These are phyloP conservation scores for Teratosphaeriaceae sp. DNA, from an alignment of 2,329 filamentous ascomycete species.

Conservation along the genomic window DNA sequence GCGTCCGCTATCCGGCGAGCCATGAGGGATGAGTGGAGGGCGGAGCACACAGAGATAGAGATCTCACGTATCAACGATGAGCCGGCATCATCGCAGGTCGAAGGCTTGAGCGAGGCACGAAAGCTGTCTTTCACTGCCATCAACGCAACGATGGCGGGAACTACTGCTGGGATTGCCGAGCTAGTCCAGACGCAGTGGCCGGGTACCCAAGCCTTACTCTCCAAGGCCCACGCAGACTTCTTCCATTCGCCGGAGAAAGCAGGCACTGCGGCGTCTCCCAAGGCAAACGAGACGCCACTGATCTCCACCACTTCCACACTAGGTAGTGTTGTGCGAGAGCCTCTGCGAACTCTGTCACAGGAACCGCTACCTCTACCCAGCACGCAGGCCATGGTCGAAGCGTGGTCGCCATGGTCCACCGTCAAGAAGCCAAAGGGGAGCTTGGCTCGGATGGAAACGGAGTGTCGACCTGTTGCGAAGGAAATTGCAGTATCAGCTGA, in stretches of 20 bases:
- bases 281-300: no score
- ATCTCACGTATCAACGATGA: constrained; percentile 10
- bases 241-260: constrained; percentile 24
- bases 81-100: constrained; percentile 13
- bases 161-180: neutral
- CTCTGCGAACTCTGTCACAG: constrained; percentile 16
- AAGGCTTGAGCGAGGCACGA: neutral
- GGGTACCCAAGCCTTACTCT: constrained; percentile 24
- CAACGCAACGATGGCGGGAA: neutral
- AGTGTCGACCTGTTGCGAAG: neutral
- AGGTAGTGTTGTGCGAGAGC: constrained; percentile 1
- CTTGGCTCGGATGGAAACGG: neutral
- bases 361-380: constrained; percentile 27
- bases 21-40: constrained; percentile 19
- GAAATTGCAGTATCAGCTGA: no score
- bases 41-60: constrained; percentile 16
- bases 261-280: no score
- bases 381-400: constrained; percentile 40
- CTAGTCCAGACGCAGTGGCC: constrained; percentile 14
- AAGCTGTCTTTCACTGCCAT: constrained; percentile 1
- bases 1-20: constrained; percentile 17
- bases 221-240: constrained; percentile 23
- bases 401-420: constrained; percentile 35
- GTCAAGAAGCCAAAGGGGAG: constrained; percentile 31
- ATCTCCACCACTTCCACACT: constrained; percentile 21